Evolutionary conservation across 345 rosid genomes (phyloP), one percentile per base, ranked within the genome.

Genomic region (Rhodomyrtus tomentosa): DNA sequence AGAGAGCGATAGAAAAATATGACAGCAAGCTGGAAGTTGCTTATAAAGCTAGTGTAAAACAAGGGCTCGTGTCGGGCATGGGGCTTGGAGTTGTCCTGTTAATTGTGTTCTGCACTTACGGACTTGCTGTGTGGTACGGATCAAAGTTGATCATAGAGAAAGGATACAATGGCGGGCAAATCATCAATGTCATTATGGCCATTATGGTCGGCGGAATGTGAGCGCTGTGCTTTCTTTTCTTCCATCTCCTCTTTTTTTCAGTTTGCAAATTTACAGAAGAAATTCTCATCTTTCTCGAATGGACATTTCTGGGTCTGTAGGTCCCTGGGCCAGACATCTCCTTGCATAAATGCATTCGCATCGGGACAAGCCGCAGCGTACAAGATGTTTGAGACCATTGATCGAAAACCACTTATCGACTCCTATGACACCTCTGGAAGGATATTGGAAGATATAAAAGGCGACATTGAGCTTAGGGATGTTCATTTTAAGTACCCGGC

Each of bases 181-280:
- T 96, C 84, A 92, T 96, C 83, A 95, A 88, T 83, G 88, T 95
- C n/a, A 89, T 96, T 49, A 84, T 92, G 38, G 88, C 97, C 3
- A 88, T 96, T 59, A 83, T 96, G 93, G 88, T 90, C 0, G 96
- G 98, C n/a, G 98, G 95, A 92, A 84, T 95, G 98, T 94, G 82
- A 91, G 98, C 24, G 2, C 42, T 68, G 52, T 68, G 84, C 16
- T 20, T 12, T 40, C 21, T 13, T 32, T 54, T 52, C 16, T 49
- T 56, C 54, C 5, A 24, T 42, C 14, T 80, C 50, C 13, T 48
- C 50, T 3, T 80, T 29, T 48, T 32, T 21, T 80, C 76, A 42
- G 25, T 52, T 49, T 4, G 11, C 83, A 50, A 49, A 51, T 50
- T 25, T 50, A 25, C 45, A 32, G 45, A 32, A 68, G 42, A 36